phyloP scores from a whole-genome alignment of 2,329 filamentous ascomycete genomes.

The Colletotrichum orbiculare region DNA sequence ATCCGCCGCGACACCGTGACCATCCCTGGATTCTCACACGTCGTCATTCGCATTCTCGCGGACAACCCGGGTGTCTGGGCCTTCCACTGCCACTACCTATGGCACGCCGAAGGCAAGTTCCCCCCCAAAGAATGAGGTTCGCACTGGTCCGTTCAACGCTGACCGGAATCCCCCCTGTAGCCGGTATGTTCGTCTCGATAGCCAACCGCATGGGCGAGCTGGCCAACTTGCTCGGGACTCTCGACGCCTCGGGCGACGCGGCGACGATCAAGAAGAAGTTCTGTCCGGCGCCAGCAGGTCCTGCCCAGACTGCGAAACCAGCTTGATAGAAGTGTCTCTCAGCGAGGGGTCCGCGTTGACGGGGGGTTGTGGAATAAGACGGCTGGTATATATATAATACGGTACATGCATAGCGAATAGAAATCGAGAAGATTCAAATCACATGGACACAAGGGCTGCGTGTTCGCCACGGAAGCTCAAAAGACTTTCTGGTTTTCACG shows the following conservation, averaged over 20 bases:
- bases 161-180: not conserved
- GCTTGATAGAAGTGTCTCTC: not conserved
- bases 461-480: too few relatives aligned
- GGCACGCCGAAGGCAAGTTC: constrained; percentile 60
- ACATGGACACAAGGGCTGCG: too few relatives aligned
- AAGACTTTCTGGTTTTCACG: not conserved
- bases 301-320: not conserved
- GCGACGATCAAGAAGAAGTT: constrained; percentile 31
- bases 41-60: constrained; percentile 62
- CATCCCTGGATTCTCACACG: constrained; percentile 65
- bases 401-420: constrained; percentile 9
- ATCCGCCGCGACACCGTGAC: constrained; percentile 58
- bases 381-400: constrained; percentile 7
- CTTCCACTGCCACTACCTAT: constrained; percentile 68
- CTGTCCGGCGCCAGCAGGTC: constrained; percentile 6
- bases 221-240: constrained; percentile 3
- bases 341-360: too few relatives aligned
- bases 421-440: not conserved
- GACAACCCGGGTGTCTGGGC: constrained; percentile 70
- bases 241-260: constrained; percentile 4
- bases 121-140: not conserved
- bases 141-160: not conserved
- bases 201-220: constrained; percentile 34
- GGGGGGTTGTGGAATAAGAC: too few relatives aligned
- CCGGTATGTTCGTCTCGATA: constrained; percentile 31